Base-by-base conservation (phyloP, 192 early-diverging fungal species). In the Oehlia diaphana region DNA sequence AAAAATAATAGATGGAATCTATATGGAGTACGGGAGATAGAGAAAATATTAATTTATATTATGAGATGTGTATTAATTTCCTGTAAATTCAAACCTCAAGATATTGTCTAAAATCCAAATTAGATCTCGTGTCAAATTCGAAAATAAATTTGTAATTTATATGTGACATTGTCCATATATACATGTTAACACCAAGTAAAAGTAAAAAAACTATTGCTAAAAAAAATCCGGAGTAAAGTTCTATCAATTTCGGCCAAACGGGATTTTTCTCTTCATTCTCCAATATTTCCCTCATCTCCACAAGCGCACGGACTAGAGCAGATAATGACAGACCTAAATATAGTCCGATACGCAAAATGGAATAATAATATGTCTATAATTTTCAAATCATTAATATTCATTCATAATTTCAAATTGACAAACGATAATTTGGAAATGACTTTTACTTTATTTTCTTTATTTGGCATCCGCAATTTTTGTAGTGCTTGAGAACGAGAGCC, bases 61-160 rank as follows among this genome's bases (percentile, higher is more conserved):
- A 82, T 28, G n/a, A 31, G 31, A 63, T n/a, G 14, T 4, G 2
- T 13, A 12, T 28, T 1, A 0, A 66, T 66, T 33, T 67, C 9
- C 2, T 4, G 28, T 33, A 14, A 67, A 67, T 63, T 39, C 10
- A 61, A 86, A 90, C 89, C 87, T 95, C 94, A 78, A 90, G 83
- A 81, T 91, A 94, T 79, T 94, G 86, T 69, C 88, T 85, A 50
- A 88, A 90, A 79, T 89, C 84, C 39, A 94, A 83, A 61, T 91
- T 90, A 79, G 92, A 86, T 81, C 92, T 86, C 16, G 92, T 89
- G 78, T 95, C 88, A 63, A 94, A 89, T 77, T 92, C 93, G 85
- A 93, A 94, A 72, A 94, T 94, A 75, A 95, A 93, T 80, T 91
- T 90, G 83, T 94, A 95, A 82, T 95, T 95, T 80, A 95, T 93